Evolutionary conservation across 2,329 filamentous ascomycete species (phyloP).

Genomic region (Phaeosphaeria sp.): DNA sequence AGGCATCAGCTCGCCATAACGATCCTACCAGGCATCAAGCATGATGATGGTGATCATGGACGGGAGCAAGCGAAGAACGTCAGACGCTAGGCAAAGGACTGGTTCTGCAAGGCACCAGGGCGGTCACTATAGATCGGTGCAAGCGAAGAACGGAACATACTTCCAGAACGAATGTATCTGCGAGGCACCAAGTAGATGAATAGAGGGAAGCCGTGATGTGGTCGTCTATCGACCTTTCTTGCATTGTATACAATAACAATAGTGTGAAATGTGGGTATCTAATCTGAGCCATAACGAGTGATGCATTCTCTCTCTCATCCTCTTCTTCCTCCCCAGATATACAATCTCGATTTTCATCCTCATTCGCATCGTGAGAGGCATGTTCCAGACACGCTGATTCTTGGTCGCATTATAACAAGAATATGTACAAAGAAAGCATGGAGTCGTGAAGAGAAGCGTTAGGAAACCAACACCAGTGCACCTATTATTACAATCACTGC

Average conservation of each 20-base stretch:
- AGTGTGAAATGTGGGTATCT: not conserved
- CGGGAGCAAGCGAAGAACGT: not conserved
- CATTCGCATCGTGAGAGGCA: not conserved
- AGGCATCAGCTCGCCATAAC: not conserved
- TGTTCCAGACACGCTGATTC: slow-evolving; percentile 27
- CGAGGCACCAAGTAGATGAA: too few species aligned
- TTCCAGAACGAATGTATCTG: too few species aligned
- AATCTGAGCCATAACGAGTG: not conserved
- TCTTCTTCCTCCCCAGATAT: not conserved
- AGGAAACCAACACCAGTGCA: not conserved
- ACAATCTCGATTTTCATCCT: not conserved
- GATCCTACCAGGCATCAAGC: not conserved
- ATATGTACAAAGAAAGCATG: slow-evolving; percentile 24
- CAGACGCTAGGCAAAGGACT: not conserved
- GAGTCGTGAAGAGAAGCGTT: not conserved
- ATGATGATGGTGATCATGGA: not conserved
- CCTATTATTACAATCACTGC: not conserved
- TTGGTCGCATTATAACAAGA: slow-evolving; percentile 14
- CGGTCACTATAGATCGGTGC: too few species aligned
- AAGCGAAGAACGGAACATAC: too few species aligned
- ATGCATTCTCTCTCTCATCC: not conserved
- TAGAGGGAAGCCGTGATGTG: not conserved
- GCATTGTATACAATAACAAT: not conserved
- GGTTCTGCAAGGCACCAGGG: too few species aligned
- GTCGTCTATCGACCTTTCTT: not conserved